Evolutionary conservation across 768 basidiomycete genomes (phyloP), one percentile per base, ranked within the genome.

Genomic region (Chalciporus pseudorubinellus): DNA sequence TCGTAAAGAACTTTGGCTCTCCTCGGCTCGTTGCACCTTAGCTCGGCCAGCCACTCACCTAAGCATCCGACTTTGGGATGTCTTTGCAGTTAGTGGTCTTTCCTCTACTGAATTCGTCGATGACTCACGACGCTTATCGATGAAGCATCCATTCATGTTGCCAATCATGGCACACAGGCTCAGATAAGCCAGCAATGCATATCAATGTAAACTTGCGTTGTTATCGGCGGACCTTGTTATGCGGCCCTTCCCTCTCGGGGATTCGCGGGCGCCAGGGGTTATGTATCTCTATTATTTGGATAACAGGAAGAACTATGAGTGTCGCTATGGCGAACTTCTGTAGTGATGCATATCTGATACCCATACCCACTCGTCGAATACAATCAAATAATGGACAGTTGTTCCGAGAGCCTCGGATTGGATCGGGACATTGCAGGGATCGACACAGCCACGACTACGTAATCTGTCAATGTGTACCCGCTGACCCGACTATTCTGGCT

Each of bases 1-100:
- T 82, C 62, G 88, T 90, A 19, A 76, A 73, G 60, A 79, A 77
- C 59, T 89, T 86, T 59, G 61, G 62, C 28, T 62, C 65, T 1
- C 62, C 65, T 1, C 20, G 65, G n/a, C 52, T 60, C 38, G 58
- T 62, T 10, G 42, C 38, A 18, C 46, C 42, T 16, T 53, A 48
- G 18, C 24, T n/a, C 26, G 38, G 16, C 26, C 31, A 19, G 19
- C 2, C 34, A 7, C 5, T 19, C 21, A 16, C 9, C 6, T 12
- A 22, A 24, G 21, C 45, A 16, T 22, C 34, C 16, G 16, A 10
- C 47, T 28, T 47, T 39, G 4, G 34, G 28, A 13, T 42, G 14
- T 31, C 33, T 11, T 26, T 34, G 13, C 46, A 26, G 51, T 52
- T n/a, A 52, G 51, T 47, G 16, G n/a, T 4, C 19, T 18, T 24